phyloP scores from a whole-genome alignment of 1,284 basidiomycete genomes.

The Porogramme epimiltina region DNA sequence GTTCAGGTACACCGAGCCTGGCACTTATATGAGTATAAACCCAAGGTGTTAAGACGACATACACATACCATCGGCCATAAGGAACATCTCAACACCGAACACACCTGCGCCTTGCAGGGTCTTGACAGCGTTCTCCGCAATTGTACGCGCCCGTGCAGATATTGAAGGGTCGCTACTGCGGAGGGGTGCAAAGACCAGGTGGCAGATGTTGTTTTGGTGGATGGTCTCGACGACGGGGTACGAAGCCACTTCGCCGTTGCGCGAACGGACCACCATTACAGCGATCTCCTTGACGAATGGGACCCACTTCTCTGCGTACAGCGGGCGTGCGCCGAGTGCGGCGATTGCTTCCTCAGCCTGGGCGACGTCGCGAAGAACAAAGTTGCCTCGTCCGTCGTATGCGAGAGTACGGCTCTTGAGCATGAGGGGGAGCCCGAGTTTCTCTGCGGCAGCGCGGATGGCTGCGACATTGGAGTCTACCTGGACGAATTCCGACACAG shows the following conservation, averaged over 20 bases:
- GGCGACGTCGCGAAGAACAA: slow-evolving; percentile 62
- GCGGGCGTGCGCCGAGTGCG: slow-evolving; percentile 61
- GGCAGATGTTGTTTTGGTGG: slow-evolving; percentile 93
- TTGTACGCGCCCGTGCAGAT: slow-evolving; percentile 61
- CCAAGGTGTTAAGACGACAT: slow-evolving; percentile 1
- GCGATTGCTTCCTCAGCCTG: slow-evolving; percentile 68
- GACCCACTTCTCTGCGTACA: slow-evolving; percentile 96
- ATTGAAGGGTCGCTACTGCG: slow-evolving; percentile 62
- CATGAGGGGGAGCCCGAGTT: slow-evolving; percentile 90
- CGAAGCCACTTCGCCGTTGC: slow-evolving; percentile 72
- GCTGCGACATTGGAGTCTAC: slow-evolving; percentile 62
- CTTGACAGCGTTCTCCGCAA: slow-evolving; percentile 85
- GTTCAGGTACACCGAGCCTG: slow-evolving; percentile 86
- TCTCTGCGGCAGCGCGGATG: slow-evolving; percentile 52
- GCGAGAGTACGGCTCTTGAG: slow-evolving; percentile 94
- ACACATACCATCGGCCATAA: slow-evolving; percentile 81
- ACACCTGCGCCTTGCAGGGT: slow-evolving; percentile 90
- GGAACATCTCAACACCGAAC: slow-evolving; percentile 98
- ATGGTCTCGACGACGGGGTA: slow-evolving; percentile 97
- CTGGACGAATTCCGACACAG: slow-evolving; percentile 74
- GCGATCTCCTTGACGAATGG: slow-evolving; percentile 91
- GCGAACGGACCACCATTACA: slow-evolving; percentile 94
- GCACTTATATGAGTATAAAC: slow-evolving; percentile 3
- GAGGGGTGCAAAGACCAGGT: slow-evolving; percentile 89
- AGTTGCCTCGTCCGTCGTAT: slow-evolving; percentile 97